Evolutionary conservation across 1,284 basidiomycete species (phyloP).

Genomic region (Coniophora puteana): DNA sequence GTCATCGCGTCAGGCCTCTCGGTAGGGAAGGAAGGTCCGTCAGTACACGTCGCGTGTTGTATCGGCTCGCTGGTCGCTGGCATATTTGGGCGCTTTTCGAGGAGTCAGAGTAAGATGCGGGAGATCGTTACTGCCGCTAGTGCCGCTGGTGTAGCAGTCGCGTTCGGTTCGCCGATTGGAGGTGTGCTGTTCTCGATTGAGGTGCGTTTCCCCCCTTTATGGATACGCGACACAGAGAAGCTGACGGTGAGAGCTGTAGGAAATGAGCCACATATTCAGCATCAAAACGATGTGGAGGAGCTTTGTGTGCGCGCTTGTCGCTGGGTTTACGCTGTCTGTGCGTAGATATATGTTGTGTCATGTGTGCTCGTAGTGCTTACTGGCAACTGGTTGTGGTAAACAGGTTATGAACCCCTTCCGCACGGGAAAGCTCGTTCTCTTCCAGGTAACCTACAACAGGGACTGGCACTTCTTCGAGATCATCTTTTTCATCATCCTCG

Average conservation of each 20-base stretch:
- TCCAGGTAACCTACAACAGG: constrained; percentile 96
- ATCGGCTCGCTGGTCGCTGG: constrained; percentile 88
- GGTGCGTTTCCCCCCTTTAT: constrained; percentile 31
- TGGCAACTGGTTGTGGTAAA: background rate
- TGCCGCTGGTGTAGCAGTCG: constrained; percentile 96
- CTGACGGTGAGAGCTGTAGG: constrained; percentile 46
- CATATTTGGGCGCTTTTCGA: constrained; percentile 78
- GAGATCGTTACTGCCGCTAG: constrained; percentile 95
- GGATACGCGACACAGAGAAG: constrained; percentile 1
- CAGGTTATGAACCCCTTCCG: constrained; percentile 98
- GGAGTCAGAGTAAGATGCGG: constrained; percentile 92
- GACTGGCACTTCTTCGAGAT: constrained; percentile 99
- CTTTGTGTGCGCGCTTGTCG: constrained; percentile 95
- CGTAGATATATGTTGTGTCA: constrained; percentile 29
- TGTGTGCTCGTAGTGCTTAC: constrained; percentile 11
- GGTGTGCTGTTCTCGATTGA: constrained; percentile 93
- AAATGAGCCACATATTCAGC: constrained; percentile 97
- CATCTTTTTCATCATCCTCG: constrained; percentile 92
- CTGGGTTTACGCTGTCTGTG: constrained; percentile 93
- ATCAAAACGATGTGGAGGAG: constrained; percentile 98
- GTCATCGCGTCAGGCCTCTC: constrained; percentile 98
- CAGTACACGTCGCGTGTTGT: constrained; percentile 95
- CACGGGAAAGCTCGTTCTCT: constrained; percentile 96
- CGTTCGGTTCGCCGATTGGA: constrained; percentile 96
- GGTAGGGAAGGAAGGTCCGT: constrained; percentile 98